A percentile compares a stretch with the other conserved stretches of the same genome.
Evolutionary conservation across 805 yeast species (phyloP).

Genomic region (Yarrowia deformans): DNA sequence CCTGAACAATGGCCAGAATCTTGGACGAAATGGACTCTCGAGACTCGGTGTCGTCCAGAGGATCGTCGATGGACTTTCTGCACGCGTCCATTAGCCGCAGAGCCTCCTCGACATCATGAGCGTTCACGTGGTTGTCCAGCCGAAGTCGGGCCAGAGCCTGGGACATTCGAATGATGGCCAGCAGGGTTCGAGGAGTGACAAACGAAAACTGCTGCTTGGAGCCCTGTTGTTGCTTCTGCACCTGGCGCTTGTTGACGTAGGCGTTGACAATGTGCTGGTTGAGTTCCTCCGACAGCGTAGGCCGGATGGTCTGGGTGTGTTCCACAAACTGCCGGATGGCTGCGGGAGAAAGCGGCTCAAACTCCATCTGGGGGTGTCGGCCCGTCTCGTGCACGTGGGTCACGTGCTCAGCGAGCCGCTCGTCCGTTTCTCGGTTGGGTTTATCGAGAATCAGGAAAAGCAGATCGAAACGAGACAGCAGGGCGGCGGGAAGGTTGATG

Average conservation of each 20-base stretch:
- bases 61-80: slow-evolving; percentile 75
- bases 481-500: slow-evolving; percentile 95
- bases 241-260: slow-evolving; percentile 92
- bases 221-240: slow-evolving; percentile 75
- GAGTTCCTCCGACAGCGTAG: slow-evolving; percentile 81
- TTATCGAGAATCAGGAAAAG: slow-evolving; percentile 85
- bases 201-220: slow-evolving; percentile 83
- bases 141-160: slow-evolving; percentile 94
- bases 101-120: slow-evolving; percentile 94
- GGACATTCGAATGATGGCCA: slow-evolving; percentile 89
- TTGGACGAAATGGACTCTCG: slow-evolving; percentile 72
- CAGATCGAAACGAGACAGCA: slow-evolving; percentile 92
- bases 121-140: slow-evolving; percentile 72
- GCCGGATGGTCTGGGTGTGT: slow-evolving; percentile 82
- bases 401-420: slow-evolving; percentile 88
- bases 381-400: slow-evolving; percentile 95
- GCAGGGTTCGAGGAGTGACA: slow-evolving; percentile 92
- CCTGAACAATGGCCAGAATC: slow-evolving; percentile 70
- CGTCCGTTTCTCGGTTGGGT: slow-evolving; percentile 81
- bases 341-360: slow-evolving; percentile 77
- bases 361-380: slow-evolving; percentile 75
- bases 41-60: slow-evolving; percentile 63
- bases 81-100: slow-evolving; percentile 84
- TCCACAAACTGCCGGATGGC: slow-evolving; percentile 88
- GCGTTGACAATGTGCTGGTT: slow-evolving; percentile 85